Conservation (phyloP, 2,329 filamentous ascomycete species). For the Aspergillus caelatus region DNA sequence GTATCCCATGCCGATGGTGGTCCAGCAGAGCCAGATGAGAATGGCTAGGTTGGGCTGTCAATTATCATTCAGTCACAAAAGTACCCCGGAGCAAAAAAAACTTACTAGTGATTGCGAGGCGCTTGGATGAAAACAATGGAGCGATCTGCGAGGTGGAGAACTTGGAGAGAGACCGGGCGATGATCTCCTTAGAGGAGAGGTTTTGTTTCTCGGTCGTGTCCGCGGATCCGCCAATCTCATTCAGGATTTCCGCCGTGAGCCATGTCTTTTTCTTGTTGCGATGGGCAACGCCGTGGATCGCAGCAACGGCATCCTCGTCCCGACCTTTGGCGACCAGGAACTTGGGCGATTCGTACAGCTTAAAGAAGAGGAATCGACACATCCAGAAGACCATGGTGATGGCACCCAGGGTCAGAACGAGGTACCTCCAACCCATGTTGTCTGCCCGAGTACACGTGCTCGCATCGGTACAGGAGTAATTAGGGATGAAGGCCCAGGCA, state of each 20-base stretch:
- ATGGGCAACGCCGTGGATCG: constrained; percentile 76
- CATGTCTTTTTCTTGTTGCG: constrained; percentile 71
- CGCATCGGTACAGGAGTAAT: constrained; percentile 55
- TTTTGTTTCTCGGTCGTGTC: constrained; percentile 44
- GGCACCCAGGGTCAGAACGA: constrained; percentile 69
- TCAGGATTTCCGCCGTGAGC: constrained; percentile 72
- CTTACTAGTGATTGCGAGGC: constrained; percentile 39
- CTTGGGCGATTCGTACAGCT: constrained; percentile 83
- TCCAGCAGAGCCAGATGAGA: constrained; percentile 79
- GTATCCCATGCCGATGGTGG: constrained; percentile 82
- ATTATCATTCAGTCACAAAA: constrained; percentile 35
- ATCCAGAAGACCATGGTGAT: constrained; percentile 74
- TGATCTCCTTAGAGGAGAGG: constrained; percentile 50
- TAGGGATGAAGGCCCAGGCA: constrained; percentile 75
- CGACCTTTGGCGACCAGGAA: constrained; percentile 74
- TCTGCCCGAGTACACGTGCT: constrained; percentile 50
- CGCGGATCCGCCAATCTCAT: constrained; percentile 54
- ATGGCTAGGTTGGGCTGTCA: constrained; percentile 28
- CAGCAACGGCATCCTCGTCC: constrained; percentile 76
- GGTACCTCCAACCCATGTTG: constrained; percentile 72
- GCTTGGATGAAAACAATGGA: constrained; percentile 60
- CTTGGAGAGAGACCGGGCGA: constrained; percentile 62
- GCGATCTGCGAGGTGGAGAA: constrained; percentile 71
- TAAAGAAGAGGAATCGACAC: constrained; percentile 75
- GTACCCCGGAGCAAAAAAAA: neutral